Evolutionary conservation across 1,139 yeast genomes (phyloP).

Genomic region (Hyphopichia wangnamkhiaoensis): DNA sequence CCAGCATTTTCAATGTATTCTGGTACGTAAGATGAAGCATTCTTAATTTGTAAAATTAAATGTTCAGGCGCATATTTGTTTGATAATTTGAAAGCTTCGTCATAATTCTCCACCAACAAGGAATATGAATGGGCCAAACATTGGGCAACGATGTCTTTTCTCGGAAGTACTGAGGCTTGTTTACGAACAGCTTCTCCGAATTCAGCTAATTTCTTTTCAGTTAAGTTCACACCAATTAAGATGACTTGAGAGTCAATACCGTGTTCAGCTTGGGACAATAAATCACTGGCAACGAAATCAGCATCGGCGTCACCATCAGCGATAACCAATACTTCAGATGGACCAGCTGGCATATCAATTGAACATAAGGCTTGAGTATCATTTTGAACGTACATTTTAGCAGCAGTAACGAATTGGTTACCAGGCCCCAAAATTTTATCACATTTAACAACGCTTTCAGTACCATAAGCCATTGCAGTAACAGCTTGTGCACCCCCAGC

Average conservation of each 20-base stretch:
- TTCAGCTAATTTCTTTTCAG: conserved; percentile 56
- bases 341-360: conserved; percentile 99
- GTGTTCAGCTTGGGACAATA: conserved; percentile 97
- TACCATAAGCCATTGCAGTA: conserved; percentile 98
- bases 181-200: conserved; percentile 79
- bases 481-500: conserved; percentile 99
- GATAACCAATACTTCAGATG: conserved; percentile 92
- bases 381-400: conserved; percentile 95
- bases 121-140: conserved; percentile 91
- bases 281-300: conserved; percentile 92
- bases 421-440: conserved; percentile 99
- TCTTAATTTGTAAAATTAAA: conserved; percentile 81
- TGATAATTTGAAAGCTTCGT: conserved; percentile 80
- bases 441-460: conserved; percentile 86
- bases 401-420: conserved; percentile 98
- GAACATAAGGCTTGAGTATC: conserved; percentile 94
- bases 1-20: conserved; percentile 88
- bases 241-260: conserved; percentile 98
- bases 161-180: conserved; percentile 86
- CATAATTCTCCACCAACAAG: conserved; percentile 62
- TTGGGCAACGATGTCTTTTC: conserved; percentile 89
- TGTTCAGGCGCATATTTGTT: conserved; percentile 97
- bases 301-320: conserved; percentile 89
- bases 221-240: conserved; percentile 76
- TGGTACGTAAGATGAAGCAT: conserved; percentile 72